phyloP scores from a whole-genome alignment of 768 basidiomycete genomes.

The Auricularia sp. region DNA sequence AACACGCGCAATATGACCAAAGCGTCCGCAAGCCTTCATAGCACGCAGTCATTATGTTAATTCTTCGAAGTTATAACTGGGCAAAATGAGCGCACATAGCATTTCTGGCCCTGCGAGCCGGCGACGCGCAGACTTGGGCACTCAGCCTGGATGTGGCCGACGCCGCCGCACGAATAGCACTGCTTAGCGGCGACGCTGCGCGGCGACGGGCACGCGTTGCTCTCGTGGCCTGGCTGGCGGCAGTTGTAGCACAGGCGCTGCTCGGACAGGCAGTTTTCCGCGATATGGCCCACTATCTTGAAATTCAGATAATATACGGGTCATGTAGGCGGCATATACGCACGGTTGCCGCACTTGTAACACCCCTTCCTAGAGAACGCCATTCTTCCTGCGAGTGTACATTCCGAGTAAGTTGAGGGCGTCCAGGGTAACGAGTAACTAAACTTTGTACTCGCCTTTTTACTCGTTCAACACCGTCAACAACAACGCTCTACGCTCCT shows the following conservation, averaged over 20 bases:
- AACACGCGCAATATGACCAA: conserved; percentile 71
- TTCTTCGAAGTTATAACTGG: no score
- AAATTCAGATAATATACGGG: conserved; percentile 22
- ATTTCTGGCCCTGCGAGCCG: conserved; percentile 60
- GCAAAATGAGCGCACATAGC: conserved; percentile 50
- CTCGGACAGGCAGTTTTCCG: conserved; percentile 83
- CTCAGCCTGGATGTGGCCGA: conserved; percentile 84
- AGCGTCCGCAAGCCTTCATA: conserved; percentile 58
- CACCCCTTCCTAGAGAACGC: conserved; percentile 66
- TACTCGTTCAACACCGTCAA: no score
- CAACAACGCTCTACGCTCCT: no score
- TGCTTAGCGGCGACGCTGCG: conserved; percentile 77
- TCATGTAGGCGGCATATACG: background rate
- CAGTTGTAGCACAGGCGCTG: conserved; percentile 92
- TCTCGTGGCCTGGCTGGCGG: conserved; percentile 89
- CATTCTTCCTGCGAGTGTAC: conserved; percentile 4
- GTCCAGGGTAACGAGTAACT: no score
- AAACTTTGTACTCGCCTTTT: no score
- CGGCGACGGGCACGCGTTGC: conserved; percentile 76
- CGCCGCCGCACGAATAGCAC: conserved; percentile 87
- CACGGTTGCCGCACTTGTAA: conserved; percentile 50
- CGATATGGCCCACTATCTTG: conserved; percentile 79
- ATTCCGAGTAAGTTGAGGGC: no score
- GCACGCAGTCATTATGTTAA: no score
- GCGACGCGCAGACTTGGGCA: conserved; percentile 65